Percentiles rank a stretch among this genome's conserved stretches.
phyloP scores from a whole-genome alignment of 768 basidiomycete species.

The Serendipita sp. region DNA sequence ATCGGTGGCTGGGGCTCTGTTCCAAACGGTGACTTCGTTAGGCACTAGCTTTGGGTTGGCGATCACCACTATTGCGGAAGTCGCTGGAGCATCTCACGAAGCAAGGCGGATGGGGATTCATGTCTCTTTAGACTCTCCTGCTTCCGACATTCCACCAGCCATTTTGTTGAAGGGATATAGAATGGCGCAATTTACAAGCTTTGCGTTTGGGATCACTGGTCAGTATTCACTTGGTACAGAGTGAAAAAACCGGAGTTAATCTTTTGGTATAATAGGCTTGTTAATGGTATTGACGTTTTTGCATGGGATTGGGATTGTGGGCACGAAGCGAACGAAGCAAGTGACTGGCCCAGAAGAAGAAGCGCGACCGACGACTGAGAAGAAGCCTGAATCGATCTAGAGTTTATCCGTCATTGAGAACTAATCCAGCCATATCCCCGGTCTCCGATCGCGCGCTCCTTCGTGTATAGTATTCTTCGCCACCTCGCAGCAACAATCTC shows the following conservation, averaged over 20 bases:
- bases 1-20: constrained; percentile 56
- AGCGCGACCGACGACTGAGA: neutral
- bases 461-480: too few relatives aligned
- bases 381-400: too few relatives aligned
- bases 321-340: neutral
- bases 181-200: constrained; percentile 48
- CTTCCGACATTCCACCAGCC: constrained; percentile 20
- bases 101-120: constrained; percentile 22
- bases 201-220: constrained; percentile 49
- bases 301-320: constrained; percentile 12
- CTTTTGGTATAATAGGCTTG: neutral
- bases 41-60: constrained; percentile 58
- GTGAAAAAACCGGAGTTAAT: neutral
- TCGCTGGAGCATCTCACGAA: constrained; percentile 29
- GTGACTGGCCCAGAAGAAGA: neutral
- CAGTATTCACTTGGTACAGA: constrained; percentile 13
- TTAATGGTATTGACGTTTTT: constrained; percentile 9
- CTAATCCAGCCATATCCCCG: too few relatives aligned
- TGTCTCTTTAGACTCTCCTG: constrained; percentile 15
- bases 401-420: too few relatives aligned
- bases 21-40: constrained; percentile 65
- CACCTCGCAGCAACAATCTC: too few relatives aligned
- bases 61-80: constrained; percentile 55
- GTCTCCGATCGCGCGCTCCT: too few relatives aligned
- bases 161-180: constrained; percentile 40